A percentile compares a stretch with the other conserved stretches of the same genome.
These are phyloP conservation scores for Mycena amicta DNA, from an alignment of 768 basidiomycete genomes.

Conservation along the genomic window DNA sequence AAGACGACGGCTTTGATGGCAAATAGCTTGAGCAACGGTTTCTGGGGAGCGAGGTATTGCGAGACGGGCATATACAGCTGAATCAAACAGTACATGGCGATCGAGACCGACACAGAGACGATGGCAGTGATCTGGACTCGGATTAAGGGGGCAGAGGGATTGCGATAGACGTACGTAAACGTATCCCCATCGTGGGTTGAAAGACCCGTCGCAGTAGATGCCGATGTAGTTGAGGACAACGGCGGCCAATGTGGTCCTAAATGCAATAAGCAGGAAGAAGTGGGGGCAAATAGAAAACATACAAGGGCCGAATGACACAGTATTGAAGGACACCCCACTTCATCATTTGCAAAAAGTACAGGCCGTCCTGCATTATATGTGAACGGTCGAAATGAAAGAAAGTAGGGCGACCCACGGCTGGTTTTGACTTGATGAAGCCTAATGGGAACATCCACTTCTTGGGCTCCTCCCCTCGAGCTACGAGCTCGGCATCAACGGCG, in stretches of 20 bases:
- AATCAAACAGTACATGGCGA: constrained; percentile 79
- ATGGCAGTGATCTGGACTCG: constrained; percentile 52
- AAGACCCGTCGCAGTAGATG: constrained; percentile 74
- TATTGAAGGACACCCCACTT: constrained; percentile 80
- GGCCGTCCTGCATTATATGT: constrained; percentile 14
- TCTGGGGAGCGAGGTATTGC: constrained; percentile 53
- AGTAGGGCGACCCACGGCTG: constrained; percentile 40
- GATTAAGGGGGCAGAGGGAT: neutral
- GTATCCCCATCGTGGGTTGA: constrained; percentile 69
- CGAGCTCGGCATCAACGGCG: constrained; percentile 49
- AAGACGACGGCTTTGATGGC: constrained; percentile 78
- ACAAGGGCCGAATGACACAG: constrained; percentile 65
- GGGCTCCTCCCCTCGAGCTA: constrained; percentile 45
- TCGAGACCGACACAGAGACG: constrained; percentile 69
- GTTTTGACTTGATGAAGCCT: constrained; percentile 62
- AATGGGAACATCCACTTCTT: constrained; percentile 74
- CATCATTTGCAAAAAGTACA: constrained; percentile 73
- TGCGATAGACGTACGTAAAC: constrained; percentile 48
- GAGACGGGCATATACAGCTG: constrained; percentile 68
- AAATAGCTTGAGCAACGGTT: constrained; percentile 69
- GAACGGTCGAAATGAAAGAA: neutral
- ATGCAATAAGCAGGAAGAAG: neutral
- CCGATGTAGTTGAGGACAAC: constrained; percentile 64
- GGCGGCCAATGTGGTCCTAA: constrained; percentile 59
- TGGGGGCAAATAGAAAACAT: constrained; percentile 21